Base-by-base conservation (phyloP, 306 rosid genomes). In the Vicia sativa region DNA sequence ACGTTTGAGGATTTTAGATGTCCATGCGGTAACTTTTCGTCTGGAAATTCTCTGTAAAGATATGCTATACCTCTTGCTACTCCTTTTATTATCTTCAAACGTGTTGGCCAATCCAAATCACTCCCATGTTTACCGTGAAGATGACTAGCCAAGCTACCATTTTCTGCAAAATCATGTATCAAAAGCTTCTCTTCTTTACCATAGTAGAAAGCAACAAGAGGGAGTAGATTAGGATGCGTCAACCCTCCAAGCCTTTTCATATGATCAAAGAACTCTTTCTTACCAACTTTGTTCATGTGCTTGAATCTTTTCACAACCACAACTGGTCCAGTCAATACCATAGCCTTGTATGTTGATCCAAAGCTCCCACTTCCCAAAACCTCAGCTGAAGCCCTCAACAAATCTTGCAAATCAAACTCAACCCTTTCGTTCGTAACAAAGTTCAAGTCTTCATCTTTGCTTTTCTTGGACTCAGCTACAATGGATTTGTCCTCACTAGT, bases 1-100 rank as follows among this genome's bases (percentile, higher is more conserved):
- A 93, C 86, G 41, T 93, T 93, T 6, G 99, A 88, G 14, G 99
- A 93, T 62, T 93, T 93, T 0, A 93, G 91, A 53, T 93, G 96
- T 6, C 99, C 99, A 0, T 93, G 97, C 0, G 92, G 83, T 2
- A 83, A 35, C 2, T 42, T 34, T 35, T 80, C 61, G 6, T 48
- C 29, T 0, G 95, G 88, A 15, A 88, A 84, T 64, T 88, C 97
- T 3, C 4, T 70, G 79, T 90, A 81, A 3, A 93, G 86, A 60
- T 85, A 69, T 0, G 74, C 69, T 38, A 93, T 70, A 0, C 95
- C 97, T 34, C 80, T 82, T 0, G 86, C 86, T 26, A 93, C 91
- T 45, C 99, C 99, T 70, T 90, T 90, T 53, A 90, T 82, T 74
- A 93, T 86, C 76, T 73, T 87, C 61, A 92, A 66, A 1, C 96